These are phyloP conservation scores for Tetragonia tetragonoides DNA, from an alignment of 148 eudicot genomes.

Conservation along the genomic window DNA sequence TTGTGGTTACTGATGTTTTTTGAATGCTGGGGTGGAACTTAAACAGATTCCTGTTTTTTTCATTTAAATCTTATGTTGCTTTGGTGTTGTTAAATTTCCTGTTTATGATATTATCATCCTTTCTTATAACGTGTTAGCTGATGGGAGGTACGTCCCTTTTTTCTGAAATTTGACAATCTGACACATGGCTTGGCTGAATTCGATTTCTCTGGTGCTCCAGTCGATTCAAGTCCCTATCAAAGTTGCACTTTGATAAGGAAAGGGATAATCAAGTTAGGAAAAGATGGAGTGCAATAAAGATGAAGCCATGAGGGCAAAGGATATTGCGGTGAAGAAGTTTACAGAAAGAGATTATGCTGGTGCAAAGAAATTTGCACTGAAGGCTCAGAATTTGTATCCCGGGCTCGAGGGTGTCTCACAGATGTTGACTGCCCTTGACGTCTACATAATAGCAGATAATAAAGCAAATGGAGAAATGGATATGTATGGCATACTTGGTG, in stretches of 20 bases:
- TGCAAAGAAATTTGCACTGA: slow-evolving; percentile 40
- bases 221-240: slow-evolving; percentile 1
- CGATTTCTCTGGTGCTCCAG: not conserved
- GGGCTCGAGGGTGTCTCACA: slow-evolving; percentile 42
- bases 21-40: not conserved
- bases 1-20: not conserved
- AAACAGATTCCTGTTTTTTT: not conserved
- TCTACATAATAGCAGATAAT: slow-evolving; percentile 29
- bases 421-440: slow-evolving; percentile 33
- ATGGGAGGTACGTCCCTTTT: not conserved
- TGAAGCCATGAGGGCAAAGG: slow-evolving; percentile 46
- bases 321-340: slow-evolving; percentile 37
- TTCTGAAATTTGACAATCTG: not conserved
- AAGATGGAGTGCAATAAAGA: slow-evolving; percentile 53
- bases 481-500: slow-evolving; percentile 76
- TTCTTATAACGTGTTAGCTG: not conserved
- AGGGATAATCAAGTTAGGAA: slow-evolving; percentile 2
- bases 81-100: not conserved
- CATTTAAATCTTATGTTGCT: not conserved
- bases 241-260: not conserved
- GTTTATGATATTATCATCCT: not conserved
- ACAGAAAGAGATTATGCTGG: slow-evolving; percentile 33
- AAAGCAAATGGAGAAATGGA: slow-evolving; percentile 42
- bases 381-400: slow-evolving; percentile 38
- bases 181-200: not conserved